A percentile compares a stretch with the other conserved stretches of the same genome.
Conservation (phyloP, 2,329 filamentous ascomycete species). For the Didymella sp. region DNA sequence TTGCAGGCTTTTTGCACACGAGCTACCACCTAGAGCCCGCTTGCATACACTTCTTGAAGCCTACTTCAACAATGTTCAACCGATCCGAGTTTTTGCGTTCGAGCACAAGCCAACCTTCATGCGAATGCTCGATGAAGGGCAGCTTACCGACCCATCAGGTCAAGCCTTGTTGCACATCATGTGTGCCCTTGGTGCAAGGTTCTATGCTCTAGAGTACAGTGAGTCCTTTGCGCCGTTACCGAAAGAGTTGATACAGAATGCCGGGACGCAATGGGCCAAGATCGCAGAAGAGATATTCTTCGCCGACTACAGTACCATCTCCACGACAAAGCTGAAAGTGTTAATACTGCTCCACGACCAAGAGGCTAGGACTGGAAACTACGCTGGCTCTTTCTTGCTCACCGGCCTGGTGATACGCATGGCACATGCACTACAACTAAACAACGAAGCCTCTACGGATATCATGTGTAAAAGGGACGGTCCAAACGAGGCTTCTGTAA, state of each 20-base stretch:
- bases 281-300: constrained; percentile 44
- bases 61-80: constrained; percentile 44
- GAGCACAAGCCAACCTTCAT: constrained; percentile 45
- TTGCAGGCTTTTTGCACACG: constrained; percentile 33
- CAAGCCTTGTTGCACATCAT: constrained; percentile 44
- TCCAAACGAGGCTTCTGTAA: constrained; percentile 40
- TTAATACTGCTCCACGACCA: constrained; percentile 43
- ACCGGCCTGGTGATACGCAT: constrained; percentile 44
- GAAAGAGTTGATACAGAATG: constrained; percentile 40
- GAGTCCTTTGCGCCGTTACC: constrained; percentile 36
- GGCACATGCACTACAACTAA: constrained; percentile 44
- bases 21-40: constrained; percentile 33
- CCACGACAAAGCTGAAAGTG: constrained; percentile 41
- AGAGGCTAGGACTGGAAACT: constrained; percentile 43
- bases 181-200: constrained; percentile 41
- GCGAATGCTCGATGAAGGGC: constrained; percentile 43
- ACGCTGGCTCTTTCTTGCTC: constrained; percentile 42
- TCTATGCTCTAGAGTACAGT: constrained; percentile 43
- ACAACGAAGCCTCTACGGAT: constrained; percentile 39
- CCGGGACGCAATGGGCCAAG: constrained; percentile 46
- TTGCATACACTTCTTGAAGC: constrained; percentile 39
- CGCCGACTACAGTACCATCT: constrained; percentile 44
- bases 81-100: constrained; percentile 38
- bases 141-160: constrained; percentile 37
- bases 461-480: constrained; percentile 38